Percentiles rank a stretch among this genome's conserved stretches.
Conservation (phyloP, 2,329 filamentous ascomycete species). For the Sarocladium strictum region DNA sequence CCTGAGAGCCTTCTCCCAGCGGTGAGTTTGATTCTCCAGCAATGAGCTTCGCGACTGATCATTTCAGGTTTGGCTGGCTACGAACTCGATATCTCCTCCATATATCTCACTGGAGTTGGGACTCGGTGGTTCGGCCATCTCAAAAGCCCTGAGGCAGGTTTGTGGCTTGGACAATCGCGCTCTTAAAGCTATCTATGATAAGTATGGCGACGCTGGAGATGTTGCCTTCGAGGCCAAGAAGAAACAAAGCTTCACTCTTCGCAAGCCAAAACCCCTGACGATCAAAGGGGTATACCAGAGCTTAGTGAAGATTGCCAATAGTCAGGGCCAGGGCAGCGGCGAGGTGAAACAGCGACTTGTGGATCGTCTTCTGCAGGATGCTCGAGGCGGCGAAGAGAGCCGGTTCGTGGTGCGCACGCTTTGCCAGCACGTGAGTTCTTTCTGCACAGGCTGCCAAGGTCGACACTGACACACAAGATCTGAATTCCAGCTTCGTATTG, state of each 20-base stretch:
- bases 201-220: conserved; percentile 88
- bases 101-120: conserved; percentile 90
- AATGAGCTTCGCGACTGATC: conserved; percentile 13
- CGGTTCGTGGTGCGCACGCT: conserved; percentile 88
- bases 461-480: too few species aligned
- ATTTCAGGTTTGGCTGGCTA: conserved; percentile 76
- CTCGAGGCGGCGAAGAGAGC: conserved; percentile 86
- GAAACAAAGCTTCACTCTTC: conserved; percentile 80
- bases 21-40: conserved; percentile 35
- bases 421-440: conserved; percentile 70
- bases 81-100: conserved; percentile 89
- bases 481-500: conserved; percentile 81
- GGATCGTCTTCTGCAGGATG: conserved; percentile 82
- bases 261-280: conserved; percentile 82
- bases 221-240: conserved; percentile 98
- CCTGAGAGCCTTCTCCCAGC: conserved; percentile 78
- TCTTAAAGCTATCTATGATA: conserved; percentile 81
- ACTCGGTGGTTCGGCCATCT: conserved; percentile 84
- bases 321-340: conserved; percentile 79
- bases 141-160: conserved; percentile 84
- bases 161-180: conserved; percentile 78
- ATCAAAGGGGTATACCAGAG: conserved; percentile 84
- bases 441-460: too few species aligned
- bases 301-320: conserved; percentile 78
- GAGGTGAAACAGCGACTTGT: conserved; percentile 88